Base-by-base conservation (phyloP, 2,329 filamentous ascomycete species). In the Kalmusia sp. region DNA sequence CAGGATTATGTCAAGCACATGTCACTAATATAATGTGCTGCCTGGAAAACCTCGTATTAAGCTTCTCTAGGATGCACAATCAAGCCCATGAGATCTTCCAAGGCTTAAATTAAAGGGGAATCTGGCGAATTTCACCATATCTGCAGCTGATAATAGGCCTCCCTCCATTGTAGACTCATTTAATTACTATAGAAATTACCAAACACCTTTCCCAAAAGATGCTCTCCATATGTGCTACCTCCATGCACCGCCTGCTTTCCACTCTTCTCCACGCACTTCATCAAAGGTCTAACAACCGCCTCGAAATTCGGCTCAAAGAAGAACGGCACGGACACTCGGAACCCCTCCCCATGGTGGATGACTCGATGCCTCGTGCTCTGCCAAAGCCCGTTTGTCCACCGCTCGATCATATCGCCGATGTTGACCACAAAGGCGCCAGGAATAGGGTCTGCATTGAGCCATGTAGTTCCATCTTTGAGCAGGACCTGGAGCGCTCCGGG, bases 321-420 rank as follows among this genome's bases (percentile, higher is more conserved):
- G 52, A 81, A 82, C 5, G 80, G 79, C 25, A 81, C 77, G 7
- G 67, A 73, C 37, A 79, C 70, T 43, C 79, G 65, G 40, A 74
- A 78, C 6, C 61, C 67, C 7, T 64, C 63, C 1, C 70, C 71
- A 1, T 65, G 56, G 57, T 81, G 79, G 3, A 81, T 68, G 8
- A 81, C 79, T 4, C 79, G 64, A 64, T 82, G 79, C 28, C 72
- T 58, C 1, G 79, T 80, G 21, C 67, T 73, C 54, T 74, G 73
- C 68, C 76, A 79, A 38, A 71, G 22, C 27, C 76, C 78, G 44
- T 76, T 75, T 14, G 78, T 79, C 76, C 76, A 79, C 37, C 75
- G 63, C 65, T 79, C 74, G 55, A 81, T 73, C 75, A 81, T 77
- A 56, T 82, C 79, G 0, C 79, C 79, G 39, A 82, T 77, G 55